Evolutionary conservation across 2,329 filamentous ascomycete species (phyloP).

Genomic region (Verticillium alfalfae): DNA sequence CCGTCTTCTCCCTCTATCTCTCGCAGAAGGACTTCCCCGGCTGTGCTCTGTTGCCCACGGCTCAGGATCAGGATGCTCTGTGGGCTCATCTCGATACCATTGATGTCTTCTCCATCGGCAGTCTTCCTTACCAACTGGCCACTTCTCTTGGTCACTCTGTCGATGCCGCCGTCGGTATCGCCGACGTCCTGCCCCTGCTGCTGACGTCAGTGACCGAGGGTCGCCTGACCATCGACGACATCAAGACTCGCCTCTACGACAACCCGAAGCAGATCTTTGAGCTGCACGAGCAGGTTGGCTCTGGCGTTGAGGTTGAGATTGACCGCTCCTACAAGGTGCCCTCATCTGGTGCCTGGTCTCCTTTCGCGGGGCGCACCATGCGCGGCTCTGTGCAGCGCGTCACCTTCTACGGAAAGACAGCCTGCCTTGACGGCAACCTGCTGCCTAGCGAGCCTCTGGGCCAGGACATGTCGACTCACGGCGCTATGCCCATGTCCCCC

Average conservation of each 20-base stretch:
- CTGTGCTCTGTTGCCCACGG: conserved; percentile 60
- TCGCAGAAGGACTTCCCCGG: conserved; percentile 65
- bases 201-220: conserved; percentile 72
- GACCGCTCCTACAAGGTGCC: conserved; percentile 63
- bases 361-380: conserved; percentile 64
- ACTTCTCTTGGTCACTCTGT: conserved; percentile 45
- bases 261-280: conserved; percentile 80
- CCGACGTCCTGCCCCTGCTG: conserved; percentile 68
- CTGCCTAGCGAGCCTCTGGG: conserved; percentile 52
- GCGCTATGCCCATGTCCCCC: conserved; percentile 50
- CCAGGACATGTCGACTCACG: conserved; percentile 71
- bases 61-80: conserved; percentile 63
- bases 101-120: conserved; percentile 75
- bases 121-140: conserved; percentile 71
- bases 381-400: conserved; percentile 69
- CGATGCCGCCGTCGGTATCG: conserved; percentile 61
- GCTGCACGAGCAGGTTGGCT: conserved; percentile 71
- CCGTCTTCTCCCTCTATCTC: conserved; percentile 73
- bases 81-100: conserved; percentile 71
- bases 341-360: conserved; percentile 55
- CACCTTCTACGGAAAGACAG: conserved; percentile 67
- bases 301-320: conserved; percentile 69
- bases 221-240: conserved; percentile 66
- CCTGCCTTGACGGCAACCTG: conserved; percentile 67
- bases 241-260: conserved; percentile 66